phyloP scores from a whole-genome alignment of 257 asterid species.

The Marsdenia floribunda region DNA sequence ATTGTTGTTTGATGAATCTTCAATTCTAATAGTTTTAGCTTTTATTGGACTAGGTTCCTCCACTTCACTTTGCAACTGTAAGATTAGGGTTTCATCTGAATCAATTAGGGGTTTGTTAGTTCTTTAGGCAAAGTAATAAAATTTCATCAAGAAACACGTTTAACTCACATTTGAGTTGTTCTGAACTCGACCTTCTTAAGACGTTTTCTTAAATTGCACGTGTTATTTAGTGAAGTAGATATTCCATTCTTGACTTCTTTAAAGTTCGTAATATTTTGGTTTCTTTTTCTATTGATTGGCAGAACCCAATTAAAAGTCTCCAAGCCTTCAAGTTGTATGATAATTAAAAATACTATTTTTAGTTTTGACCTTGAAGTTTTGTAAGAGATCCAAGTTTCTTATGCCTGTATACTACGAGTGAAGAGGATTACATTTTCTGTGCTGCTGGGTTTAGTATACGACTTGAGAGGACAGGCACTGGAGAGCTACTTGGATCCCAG shows the following conservation, averaged over 20 bases:
- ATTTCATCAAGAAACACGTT: not conserved
- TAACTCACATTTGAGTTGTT: not conserved
- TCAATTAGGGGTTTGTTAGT: conserved; percentile 10
- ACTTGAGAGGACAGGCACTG: conserved; percentile 25
- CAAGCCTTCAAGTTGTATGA: not conserved
- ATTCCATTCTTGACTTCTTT: not conserved
- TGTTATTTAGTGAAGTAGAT: not conserved
- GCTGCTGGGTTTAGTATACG: not conserved
- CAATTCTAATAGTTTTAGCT: not conserved
- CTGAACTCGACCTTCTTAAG: not conserved
- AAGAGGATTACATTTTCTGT: conserved; percentile 5
- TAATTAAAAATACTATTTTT: not conserved
- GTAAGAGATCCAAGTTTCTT: conserved; percentile 1
- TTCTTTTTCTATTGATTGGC: not conserved
- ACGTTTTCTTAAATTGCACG: not conserved
- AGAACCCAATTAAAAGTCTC: conserved; percentile 1
- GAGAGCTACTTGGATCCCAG: conserved; percentile 36
- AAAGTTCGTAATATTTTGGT: conserved; percentile 1
- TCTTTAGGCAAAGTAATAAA: not conserved
- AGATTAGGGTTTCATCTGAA: conserved; percentile 27
- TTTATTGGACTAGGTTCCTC: not conserved
- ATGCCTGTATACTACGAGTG: conserved; percentile 8
- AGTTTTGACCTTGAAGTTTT: conserved; percentile 1
- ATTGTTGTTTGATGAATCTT: not conserved
- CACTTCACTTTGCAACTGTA: not conserved